Conservation (phyloP, 768 basidiomycete genomes). For the Boletus rubescentipes region DNA sequence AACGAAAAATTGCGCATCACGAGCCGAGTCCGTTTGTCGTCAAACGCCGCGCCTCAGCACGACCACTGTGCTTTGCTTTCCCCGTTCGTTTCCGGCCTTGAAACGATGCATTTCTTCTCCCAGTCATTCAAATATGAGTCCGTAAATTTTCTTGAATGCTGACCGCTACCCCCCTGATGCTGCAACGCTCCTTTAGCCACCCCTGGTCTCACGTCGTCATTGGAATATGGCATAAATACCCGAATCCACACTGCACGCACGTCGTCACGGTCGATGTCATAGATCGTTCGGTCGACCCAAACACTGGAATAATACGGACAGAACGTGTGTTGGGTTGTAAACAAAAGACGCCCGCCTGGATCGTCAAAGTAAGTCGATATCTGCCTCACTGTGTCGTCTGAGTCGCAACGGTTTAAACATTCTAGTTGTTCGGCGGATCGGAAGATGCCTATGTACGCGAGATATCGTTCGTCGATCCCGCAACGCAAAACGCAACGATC, state of each 20-base stretch:
- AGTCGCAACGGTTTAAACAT: not conserved
- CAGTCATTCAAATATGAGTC: constrained; percentile 84
- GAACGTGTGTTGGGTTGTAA: constrained; percentile 90
- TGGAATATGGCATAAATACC: constrained; percentile 96
- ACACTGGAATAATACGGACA: constrained; percentile 86
- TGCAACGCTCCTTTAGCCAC: constrained; percentile 50
- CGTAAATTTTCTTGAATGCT: constrained; percentile 31
- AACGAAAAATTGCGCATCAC: constrained; percentile 15
- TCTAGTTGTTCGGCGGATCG: constrained; percentile 84
- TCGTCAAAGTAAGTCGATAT: constrained; percentile 73
- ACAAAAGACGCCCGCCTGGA: constrained; percentile 90
- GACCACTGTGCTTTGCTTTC: constrained; percentile 21
- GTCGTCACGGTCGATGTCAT: constrained; percentile 86
- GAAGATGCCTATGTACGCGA: constrained; percentile 95
- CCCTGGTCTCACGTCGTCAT: constrained; percentile 89
- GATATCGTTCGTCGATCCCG: constrained; percentile 89
- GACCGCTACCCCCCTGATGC: constrained; percentile 3
- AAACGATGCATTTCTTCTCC: constrained; percentile 81
- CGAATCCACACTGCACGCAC: constrained; percentile 88
- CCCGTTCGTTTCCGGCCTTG: constrained; percentile 23
- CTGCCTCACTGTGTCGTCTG: constrained; percentile 3
- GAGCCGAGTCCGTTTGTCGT: constrained; percentile 7
- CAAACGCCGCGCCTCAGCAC: constrained; percentile 17
- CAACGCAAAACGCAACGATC: constrained; percentile 74
- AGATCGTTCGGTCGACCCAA: constrained; percentile 78